These are phyloP conservation scores for Verticillium nubilum DNA, from an alignment of 2,329 filamentous ascomycete genomes.

Conservation along the genomic window DNA sequence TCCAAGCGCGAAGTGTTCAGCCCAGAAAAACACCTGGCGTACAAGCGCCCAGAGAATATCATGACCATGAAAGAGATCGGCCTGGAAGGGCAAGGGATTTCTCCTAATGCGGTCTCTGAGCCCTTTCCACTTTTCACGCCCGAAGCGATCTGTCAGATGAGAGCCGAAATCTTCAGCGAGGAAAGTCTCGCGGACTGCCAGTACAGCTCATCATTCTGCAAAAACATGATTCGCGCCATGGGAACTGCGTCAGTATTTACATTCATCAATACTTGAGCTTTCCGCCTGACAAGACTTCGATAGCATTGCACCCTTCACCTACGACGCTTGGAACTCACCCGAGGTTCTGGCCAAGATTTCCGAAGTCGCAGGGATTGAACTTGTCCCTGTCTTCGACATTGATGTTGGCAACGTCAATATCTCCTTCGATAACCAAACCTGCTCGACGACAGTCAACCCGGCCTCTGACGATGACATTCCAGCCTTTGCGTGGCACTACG, in stretches of 20 bases:
- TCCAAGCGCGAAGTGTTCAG: slow-evolving; percentile 34
- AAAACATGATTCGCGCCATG: slow-evolving; percentile 51
- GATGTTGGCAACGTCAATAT: slow-evolving; percentile 52
- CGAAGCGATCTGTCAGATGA: slow-evolving; percentile 57
- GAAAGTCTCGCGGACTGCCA: slow-evolving; percentile 51
- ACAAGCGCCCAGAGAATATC: slow-evolving; percentile 42
- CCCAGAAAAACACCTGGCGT: slow-evolving; percentile 49
- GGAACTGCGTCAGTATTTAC: slow-evolving; percentile 36
- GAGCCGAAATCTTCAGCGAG: slow-evolving; percentile 54
- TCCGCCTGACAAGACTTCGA: neutral
- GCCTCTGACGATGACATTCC: slow-evolving; percentile 42
- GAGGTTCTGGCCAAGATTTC: slow-evolving; percentile 41
- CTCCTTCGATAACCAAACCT: slow-evolving; percentile 40
- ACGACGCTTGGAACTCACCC: slow-evolving; percentile 38
- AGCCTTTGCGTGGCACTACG: slow-evolving; percentile 58
- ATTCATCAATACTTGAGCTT: neutral
- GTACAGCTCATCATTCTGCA: slow-evolving; percentile 37
- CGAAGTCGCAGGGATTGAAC: slow-evolving; percentile 46
- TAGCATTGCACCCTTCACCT: slow-evolving; percentile 57
- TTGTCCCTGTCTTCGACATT: slow-evolving; percentile 46
- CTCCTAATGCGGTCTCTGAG: slow-evolving; percentile 57
- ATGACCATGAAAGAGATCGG: slow-evolving; percentile 59
- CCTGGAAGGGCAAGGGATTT: slow-evolving; percentile 52
- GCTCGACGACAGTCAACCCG: slow-evolving; percentile 18
- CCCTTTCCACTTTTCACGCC: slow-evolving; percentile 59